Evolutionary conservation across 768 basidiomycete genomes (phyloP), one percentile per base, ranked within the genome.

Genomic region (Infundibulicybe gibba): DNA sequence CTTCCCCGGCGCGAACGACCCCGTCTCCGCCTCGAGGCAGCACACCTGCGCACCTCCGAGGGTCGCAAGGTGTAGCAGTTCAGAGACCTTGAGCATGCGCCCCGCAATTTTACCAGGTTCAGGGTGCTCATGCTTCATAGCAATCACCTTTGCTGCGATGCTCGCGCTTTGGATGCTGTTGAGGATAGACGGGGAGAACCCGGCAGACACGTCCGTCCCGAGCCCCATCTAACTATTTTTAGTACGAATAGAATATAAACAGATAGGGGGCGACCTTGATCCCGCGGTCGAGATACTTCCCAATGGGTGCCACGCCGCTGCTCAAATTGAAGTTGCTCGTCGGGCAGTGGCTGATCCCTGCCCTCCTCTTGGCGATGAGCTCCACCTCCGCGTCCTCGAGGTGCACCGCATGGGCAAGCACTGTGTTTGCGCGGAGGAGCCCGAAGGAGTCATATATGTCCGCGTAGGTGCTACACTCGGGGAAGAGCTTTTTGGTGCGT

Each of bases 131-230:
- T 59, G 50, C 43, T 80, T 71, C 59, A 85, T 70, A 39, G 81
- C 74, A 41, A 85, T 49, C 46, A 90, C 75, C 64, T 95, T 97
- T 17, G 91, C 86, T 13, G 87, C 82, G 41, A 86, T 78, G 69
- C 89, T 81, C 37, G 87, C 78, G 68, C 88, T 77, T 61, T 84
- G 86, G 41, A 94, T 75, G 13, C 77, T 74, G 17, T 74, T 79
- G 50, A 97, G 72, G 49, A 97, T 87, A 5, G 92, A 94, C 3
- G 83, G 74, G 9, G 80, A 81, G 63, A 81, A 90, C 3, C 95
- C 94, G 10, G 95, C 95, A 1, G 91, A 87, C 44, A 89, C 84
- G 60, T 95, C 93, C 43, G 94, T 94, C 2, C 95, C 95, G n/a
- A 98, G 70, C 13, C 93, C 92, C 50, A 97, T 89, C 92, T 12